These are phyloP conservation scores for Myrmaecium sp. DNA, from an alignment of 2,329 filamentous ascomycete species.

Conservation along the genomic window DNA sequence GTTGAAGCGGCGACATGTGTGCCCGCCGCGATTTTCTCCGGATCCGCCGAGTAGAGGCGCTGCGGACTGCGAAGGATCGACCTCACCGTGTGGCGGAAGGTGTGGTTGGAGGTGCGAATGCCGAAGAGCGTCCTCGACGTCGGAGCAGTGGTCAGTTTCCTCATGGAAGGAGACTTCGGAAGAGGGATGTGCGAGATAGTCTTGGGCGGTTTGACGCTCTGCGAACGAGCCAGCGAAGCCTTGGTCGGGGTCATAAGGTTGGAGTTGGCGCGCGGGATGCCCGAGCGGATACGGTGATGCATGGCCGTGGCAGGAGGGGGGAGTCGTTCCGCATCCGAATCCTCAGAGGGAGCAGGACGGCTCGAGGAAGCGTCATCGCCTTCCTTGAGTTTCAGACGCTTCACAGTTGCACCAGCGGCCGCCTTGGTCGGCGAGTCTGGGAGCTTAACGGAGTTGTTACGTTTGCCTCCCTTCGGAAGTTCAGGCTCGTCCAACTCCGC, in stretches of 20 bases:
- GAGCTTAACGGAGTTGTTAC: conserved; percentile 38
- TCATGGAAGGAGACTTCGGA: conserved; percentile 33
- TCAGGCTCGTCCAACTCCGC: conserved; percentile 30
- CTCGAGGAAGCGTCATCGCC: conserved; percentile 53
- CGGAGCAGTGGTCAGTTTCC: conserved; percentile 25
- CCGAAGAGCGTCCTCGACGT: conserved; percentile 20
- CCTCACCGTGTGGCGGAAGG: conserved; percentile 38
- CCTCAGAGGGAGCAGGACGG: conserved; percentile 42
- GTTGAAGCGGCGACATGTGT: conserved; percentile 38
- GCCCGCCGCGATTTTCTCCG: conserved; percentile 40
- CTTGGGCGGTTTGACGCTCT: conserved; percentile 32
- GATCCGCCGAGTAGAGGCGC: conserved; percentile 42
- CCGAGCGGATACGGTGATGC: conserved; percentile 17
- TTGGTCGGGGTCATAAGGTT: conserved; percentile 62
- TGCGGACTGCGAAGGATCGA: conserved; percentile 46
- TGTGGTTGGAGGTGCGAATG: conserved; percentile 23
- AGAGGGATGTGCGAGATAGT: conserved; percentile 35
- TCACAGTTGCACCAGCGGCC: conserved; percentile 33
- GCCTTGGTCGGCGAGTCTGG: conserved; percentile 37
- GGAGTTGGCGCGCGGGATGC: conserved; percentile 30
- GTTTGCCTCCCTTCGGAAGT: conserved; percentile 17
- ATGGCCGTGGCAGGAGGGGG: conserved; percentile 30
- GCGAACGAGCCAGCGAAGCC: conserved; percentile 47
- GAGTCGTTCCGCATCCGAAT: conserved; percentile 12
- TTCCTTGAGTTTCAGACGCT: conserved; percentile 52